Evolutionary conservation across 2,329 filamentous ascomycete species (phyloP).

Genomic region (Trichoderma endophyticum): DNA sequence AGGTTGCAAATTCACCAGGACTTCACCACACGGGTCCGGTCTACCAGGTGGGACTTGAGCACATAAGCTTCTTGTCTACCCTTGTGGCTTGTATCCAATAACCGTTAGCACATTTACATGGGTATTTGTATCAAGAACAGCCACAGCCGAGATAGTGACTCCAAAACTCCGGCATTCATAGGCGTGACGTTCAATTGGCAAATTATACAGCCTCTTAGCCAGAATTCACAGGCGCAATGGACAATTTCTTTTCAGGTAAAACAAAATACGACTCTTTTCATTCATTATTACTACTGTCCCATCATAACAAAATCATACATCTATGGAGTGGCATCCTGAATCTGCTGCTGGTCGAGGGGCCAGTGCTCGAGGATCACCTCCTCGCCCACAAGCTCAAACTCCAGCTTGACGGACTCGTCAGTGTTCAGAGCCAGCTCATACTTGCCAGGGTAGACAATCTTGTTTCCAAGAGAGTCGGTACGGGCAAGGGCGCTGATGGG

Average conservation of each 20-base stretch:
- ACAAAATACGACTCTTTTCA: neutral
- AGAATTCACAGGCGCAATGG: neutral
- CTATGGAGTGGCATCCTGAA: neutral
- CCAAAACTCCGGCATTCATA: neutral
- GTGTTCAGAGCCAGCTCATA: constrained; percentile 48
- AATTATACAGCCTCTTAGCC: neutral
- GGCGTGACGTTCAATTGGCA: neutral
- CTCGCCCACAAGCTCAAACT: constrained; percentile 46
- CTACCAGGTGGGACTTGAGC: neutral
- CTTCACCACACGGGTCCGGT: neutral
- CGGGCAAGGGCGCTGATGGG: constrained; percentile 50
- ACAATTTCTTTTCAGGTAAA: neutral
- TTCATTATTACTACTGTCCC: neutral
- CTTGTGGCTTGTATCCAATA: neutral
- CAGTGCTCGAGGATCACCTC: constrained; percentile 10
- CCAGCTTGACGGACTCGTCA: constrained; percentile 37
- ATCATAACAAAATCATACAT: neutral
- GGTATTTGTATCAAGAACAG: neutral
- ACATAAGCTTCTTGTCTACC: neutral
- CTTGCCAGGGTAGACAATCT: constrained; percentile 51
- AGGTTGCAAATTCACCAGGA: neutral
- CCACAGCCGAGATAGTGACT: neutral
- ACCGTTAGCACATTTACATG: neutral
- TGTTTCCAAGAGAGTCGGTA: constrained; percentile 47
- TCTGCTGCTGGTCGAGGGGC: constrained; percentile 1